phyloP scores from a whole-genome alignment of 164 flowering plant species.

The Tinospora cordifolia region DNA sequence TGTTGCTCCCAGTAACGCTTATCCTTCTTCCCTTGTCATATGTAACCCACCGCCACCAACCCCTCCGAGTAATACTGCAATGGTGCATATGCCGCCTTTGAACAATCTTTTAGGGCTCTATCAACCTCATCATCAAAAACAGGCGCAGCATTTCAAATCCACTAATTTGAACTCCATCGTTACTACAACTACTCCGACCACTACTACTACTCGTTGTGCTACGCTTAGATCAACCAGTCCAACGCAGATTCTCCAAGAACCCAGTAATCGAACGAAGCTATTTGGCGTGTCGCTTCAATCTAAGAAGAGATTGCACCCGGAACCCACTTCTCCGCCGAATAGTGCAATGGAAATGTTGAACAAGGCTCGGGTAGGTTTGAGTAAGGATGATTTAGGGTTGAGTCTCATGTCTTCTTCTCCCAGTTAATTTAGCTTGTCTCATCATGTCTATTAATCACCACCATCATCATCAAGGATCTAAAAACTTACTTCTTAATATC shows the following conservation, averaged over 20 bases:
- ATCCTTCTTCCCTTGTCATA: constrained; percentile 35
- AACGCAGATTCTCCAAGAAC: constrained; percentile 37
- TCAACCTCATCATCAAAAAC: constrained; percentile 25
- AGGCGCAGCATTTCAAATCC: constrained; percentile 14
- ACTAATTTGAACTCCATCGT: constrained; percentile 14
- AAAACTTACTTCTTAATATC: constrained; percentile 1
- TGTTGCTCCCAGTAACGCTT: constrained; percentile 60
- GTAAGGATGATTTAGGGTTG: constrained; percentile 68
- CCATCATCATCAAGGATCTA: constrained; percentile 5
- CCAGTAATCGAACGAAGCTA: constrained; percentile 43
- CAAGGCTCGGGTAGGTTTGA: constrained; percentile 51
- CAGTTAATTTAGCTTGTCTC: constrained; percentile 24
- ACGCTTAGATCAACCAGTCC: constrained; percentile 19
- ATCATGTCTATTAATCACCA: not conserved
- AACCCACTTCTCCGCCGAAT: constrained; percentile 24
- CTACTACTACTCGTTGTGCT: constrained; percentile 18
- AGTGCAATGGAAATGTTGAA: constrained; percentile 27
- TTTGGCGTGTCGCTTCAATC: constrained; percentile 76
- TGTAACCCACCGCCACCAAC: constrained; percentile 15
- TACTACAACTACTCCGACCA: constrained; percentile 5
- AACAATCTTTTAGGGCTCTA: constrained; percentile 33
- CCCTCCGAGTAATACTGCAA: constrained; percentile 3
- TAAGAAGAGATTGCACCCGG: constrained; percentile 81
- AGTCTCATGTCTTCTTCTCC: constrained; percentile 82
- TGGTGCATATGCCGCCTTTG: constrained; percentile 35